Evolutionary conservation across 805 yeast species (phyloP), one percentile per base, ranked within the genome.

Genomic region (Ascoidea tarda): DNA sequence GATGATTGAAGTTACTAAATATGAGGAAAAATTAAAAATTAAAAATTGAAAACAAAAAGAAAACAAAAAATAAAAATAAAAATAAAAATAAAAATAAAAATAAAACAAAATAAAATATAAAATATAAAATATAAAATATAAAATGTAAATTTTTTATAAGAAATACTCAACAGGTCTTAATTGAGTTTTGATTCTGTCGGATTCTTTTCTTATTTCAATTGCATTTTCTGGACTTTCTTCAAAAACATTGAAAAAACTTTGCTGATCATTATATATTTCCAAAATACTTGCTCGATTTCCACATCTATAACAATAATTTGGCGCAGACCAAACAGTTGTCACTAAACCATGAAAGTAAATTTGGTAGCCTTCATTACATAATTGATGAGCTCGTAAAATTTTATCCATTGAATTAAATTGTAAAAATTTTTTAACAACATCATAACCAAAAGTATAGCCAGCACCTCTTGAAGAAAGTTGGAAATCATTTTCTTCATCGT

Each of bases 281-380:
- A 93, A 73, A n/a, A 93, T 90, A n/a, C 96, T 86, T 5, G 99
- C 99, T 63, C 88, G 81, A 64, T 93, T 93, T 0, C 99, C 99
- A 66, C 99, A 93, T 56, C 99, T 67, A 62, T 93, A 93, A 64
- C 99, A 93, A 64, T 93, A 93, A 63, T 93, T 93, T 0, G 99
- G 99, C 0, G 99, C 99, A 0, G 93, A 83, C 99, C 99, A 93
- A 6, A 93, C 98, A 0, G 99, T 93, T 45, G 95, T 82, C 49
- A 95, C 87, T 57, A 85, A 76, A 3, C 96, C 97, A 53, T 81
- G 80, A 78, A 96, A 93, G 62, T 90, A 82, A 51, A 87, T 82
- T 58, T 91, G 96, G 63, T 81, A 93, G 1, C 99, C 99, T 62
- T 91, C 96, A 62, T 93, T 93, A 64, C 99, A 95, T 46, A 93